Evolutionary conservation across 768 basidiomycete genomes (phyloP).

Genomic region (Termitomyces sp.): DNA sequence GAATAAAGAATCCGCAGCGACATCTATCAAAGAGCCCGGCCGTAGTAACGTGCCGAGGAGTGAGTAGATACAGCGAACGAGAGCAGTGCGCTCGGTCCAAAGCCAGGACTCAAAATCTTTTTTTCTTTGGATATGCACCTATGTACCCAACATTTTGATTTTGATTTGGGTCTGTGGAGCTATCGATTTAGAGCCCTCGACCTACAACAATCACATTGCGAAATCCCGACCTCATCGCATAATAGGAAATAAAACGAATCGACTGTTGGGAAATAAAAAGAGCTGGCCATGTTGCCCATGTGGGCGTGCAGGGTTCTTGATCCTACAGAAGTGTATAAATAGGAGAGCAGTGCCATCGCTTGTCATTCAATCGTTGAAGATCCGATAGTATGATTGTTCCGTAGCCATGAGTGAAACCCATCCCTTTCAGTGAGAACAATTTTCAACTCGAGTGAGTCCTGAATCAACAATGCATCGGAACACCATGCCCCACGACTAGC

Average conservation of each 20-base stretch:
- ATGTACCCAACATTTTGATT: not conserved
- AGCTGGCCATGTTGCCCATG: not conserved
- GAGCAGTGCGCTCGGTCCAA: not conserved
- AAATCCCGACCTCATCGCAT: not conserved
- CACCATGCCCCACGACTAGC: not conserved
- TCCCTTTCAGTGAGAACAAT: not conserved
- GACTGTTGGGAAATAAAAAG: not conserved
- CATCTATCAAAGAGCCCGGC: not conserved
- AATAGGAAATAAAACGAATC: not conserved
- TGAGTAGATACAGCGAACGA: not conserved
- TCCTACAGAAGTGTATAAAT: not conserved
- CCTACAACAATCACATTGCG: not conserved
- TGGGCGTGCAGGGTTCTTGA: not conserved
- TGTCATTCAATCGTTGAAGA: not conserved
- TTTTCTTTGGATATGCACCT: no score
- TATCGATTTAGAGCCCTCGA: not conserved
- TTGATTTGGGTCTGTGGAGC: not conserved
- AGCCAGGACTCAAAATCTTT: not conserved
- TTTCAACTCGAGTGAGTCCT: not conserved
- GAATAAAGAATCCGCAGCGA: not conserved
- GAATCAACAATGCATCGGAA: not conserved
- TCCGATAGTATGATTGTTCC: not conserved
- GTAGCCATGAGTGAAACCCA: not conserved
- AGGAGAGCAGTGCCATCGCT: not conserved
- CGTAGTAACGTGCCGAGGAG: not conserved